Evolutionary conservation across 805 yeast species (phyloP), one percentile per base, ranked within the genome.

Genomic region (Barnettozyma salicaria): DNA sequence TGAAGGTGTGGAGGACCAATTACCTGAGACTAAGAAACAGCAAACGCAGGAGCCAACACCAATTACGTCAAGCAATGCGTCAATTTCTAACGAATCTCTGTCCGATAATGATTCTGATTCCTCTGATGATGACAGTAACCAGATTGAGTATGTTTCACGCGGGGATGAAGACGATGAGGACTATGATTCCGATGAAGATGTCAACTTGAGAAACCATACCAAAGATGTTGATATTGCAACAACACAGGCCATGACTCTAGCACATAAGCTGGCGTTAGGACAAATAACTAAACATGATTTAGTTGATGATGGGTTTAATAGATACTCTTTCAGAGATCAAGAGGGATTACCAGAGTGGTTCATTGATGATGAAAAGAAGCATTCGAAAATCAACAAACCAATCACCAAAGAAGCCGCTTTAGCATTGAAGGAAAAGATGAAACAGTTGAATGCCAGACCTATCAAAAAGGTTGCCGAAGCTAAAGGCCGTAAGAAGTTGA

Each of bases 401-500:
- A 84, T 92, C 44, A 92, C 98, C 7, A 94, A 94, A 62, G 98
- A 92, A 63, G 94, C 94, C 6, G 82, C 85, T 0, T 61, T 75
- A 41, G 92, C 90, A 1, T 65, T 84, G 40, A 80, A 78, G 53
- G 89, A 80, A 49, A 83, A 82, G 56, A 63, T 76, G 68, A 77
- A 68, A 55, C 82, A 89, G 43, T 65, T 92, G 59, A 92, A 92
- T 61, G 97, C 98, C 9, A 78, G 99, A 60, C 98, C 99, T 9
- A 90, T 92, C 56, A 92, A 92, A 76, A 92, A 92, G 75, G 97
- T 92, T n/a, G 74, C 85, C 49, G 99, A 92, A 64, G 98, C 98
- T 5, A 80, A 86, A 59, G 97, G 95, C 18, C 80, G 98, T 63
- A 90, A 90, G 80, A 84, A 84, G 73, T 72, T 84, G 85, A 79